These are phyloP conservation scores for Heracleum sosnowskyi DNA, from an alignment of 129 eudicot species.

Conservation along the genomic window DNA sequence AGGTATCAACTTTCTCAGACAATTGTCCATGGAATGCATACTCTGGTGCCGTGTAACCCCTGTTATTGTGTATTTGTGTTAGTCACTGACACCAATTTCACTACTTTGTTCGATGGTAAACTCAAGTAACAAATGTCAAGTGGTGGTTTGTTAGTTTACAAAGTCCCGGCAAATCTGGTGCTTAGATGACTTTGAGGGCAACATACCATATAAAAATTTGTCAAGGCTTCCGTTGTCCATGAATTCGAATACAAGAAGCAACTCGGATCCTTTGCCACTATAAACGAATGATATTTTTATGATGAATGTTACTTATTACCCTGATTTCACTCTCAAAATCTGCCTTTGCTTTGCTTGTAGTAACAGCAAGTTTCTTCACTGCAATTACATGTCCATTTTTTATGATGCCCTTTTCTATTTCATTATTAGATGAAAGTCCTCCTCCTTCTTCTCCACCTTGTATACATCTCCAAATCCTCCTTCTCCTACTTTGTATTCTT, in stretches of 20 bases:
- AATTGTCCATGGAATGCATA: constrained; percentile 9
- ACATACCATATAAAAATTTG: constrained; percentile 8
- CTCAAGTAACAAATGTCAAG: background rate
- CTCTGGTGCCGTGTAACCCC: constrained; percentile 7
- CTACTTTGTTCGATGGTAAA: background rate
- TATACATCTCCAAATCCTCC: constrained; percentile 10
- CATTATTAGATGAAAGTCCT: background rate
- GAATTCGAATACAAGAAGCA: background rate
- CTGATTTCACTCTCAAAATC: constrained; percentile 6
- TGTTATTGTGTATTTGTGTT: background rate
- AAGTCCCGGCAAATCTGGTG: constrained; percentile 7
- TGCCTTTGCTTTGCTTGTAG: background rate
- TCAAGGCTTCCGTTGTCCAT: constrained; percentile 9
- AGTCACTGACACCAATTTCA: background rate
- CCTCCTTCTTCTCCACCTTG: too few relatives aligned
- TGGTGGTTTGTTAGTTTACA: background rate
- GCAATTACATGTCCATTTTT: constrained; percentile 5
- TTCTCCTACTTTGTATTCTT: constrained; percentile 9
- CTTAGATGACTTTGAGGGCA: constrained; percentile 6
- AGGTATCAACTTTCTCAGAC: constrained; percentile 10
- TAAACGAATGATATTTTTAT: background rate
- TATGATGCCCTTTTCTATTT: background rate
- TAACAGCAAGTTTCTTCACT: constrained; percentile 1
- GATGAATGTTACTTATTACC: constrained; percentile 1
- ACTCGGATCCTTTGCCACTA: constrained; percentile 3